phyloP scores from a whole-genome alignment of 2,329 filamentous ascomycete genomes.

The Seiridium cupressi region DNA sequence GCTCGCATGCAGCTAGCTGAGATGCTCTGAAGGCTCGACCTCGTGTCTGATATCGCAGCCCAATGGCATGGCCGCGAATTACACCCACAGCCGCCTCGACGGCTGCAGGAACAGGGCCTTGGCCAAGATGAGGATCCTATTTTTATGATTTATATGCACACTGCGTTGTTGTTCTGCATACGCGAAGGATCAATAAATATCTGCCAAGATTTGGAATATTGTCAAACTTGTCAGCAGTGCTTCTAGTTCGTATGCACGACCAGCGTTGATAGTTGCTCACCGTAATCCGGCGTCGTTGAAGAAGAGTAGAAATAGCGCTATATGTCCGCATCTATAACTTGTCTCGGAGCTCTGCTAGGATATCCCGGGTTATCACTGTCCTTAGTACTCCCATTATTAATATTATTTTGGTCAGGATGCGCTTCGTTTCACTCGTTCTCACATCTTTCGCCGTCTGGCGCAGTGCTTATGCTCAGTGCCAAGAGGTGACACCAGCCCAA shows the following conservation, averaged over 20 bases:
- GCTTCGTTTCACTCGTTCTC: neutral
- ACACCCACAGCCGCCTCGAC: neutral
- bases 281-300: neutral
- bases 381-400: neutral
- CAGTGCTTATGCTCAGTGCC: neutral
- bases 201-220: neutral
- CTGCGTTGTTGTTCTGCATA: neutral
- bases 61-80: neutral
- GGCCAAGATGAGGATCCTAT: neutral
- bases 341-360: no score
- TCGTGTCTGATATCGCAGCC: neutral
- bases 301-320: no score
- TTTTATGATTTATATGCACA: neutral
- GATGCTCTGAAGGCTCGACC: neutral
- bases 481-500: constrained; percentile 4
- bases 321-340: no score
- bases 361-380: neutral
- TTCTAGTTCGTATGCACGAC: neutral
- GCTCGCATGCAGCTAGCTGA: neutral
- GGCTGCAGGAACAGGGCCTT: neutral
- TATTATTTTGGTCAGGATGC: neutral
- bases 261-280: neutral
- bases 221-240: neutral
- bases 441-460: neutral
- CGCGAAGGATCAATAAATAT: neutral